Evolutionary conservation across 2,329 filamentous ascomycete species (phyloP), one percentile per base, ranked within the genome.

Genomic region (Verticillium dahliae): DNA sequence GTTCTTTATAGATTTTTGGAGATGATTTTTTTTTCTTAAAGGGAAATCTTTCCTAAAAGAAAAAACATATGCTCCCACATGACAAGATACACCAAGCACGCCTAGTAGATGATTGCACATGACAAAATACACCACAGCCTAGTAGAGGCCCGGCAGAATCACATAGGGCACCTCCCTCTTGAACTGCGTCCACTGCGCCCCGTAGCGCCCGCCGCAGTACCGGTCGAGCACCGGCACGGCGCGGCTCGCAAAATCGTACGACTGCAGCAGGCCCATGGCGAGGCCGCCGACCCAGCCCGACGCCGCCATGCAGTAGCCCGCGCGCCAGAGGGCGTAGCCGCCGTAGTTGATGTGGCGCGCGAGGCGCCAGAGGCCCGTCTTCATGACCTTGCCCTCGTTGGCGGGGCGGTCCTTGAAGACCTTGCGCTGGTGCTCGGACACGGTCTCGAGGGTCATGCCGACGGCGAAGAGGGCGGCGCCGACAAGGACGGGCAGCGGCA

Each of bases 401-500:
- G 69, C 69, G 13, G 72, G 68, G 5, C 67, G 63, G 34, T 68
- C 65, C 71, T 79, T 78, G 72, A 78, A 79, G 9, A 59, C 52
- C 63, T 70, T 71, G 61, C 86, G 78, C 71, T 89, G 86, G 34
- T 80, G 68, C 73, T 89, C 86, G 0, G 83, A 76, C 3, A 80
- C 66, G 5, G 81, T 78, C 72, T 89, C 86, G 4, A 82, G 74
- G 4, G 76, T 61, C 35, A 88, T 76, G 10, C 85, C 85, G 4
- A 77, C 66, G 4, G 73, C 69, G 68, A 84, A 89, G 56, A 85
- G 65, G 0, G 71, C 69, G 1, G 75, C 68, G 9, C 85, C 85
- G 13, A 83, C 69, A 18, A 83, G 70, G 27, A 85, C 67, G 5
- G 70, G 60, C 27, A 68, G 63, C 6, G 69, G 64, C 14, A 70